Evolutionary conservation across 2,329 filamentous ascomycete species (phyloP), one percentile per base, ranked within the genome.

Genomic region (Trichoderma sp.): DNA sequence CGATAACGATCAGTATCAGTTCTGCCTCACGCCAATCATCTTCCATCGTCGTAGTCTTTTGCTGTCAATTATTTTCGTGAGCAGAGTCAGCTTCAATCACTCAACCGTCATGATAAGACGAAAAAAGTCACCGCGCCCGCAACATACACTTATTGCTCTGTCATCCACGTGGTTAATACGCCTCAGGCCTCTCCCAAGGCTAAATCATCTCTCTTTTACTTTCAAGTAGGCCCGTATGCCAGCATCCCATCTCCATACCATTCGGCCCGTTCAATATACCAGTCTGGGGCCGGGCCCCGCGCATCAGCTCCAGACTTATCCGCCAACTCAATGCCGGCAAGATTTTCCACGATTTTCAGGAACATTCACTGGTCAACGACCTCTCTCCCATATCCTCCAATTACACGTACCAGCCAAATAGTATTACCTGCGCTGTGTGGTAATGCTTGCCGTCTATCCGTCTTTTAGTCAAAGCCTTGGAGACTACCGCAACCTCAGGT

Each of bases 221-320:
- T 29, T 29, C 40, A 59, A 67, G 55, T 59, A 67, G 64, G 64
- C 64, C 64, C 64, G 64, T 49, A 67, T 67, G 55, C 55, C 37
- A 59, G 64, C 53, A 37, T 43, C 33, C 55, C 21, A 58, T 59
- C 64, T 16, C 64, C 64, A 67, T 67, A 52, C 27, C 47, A 67
- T 59, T 67, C 64, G 64, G 64, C 64, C 64, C 64, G 58, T 67
- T 67, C 64, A 35, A 67, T 59, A 67, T 67, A 59, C 19, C 19
- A 33, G 40, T 40, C 55, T 40, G 64, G 64, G 63, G 55, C 27
- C 55, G 13, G 40, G 64, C 55, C 64, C 64, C 64, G 55, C 55
- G 64, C 53, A 47, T 27, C 64, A 67, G 64, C 40, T 58, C 64
- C 64, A 40, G 49, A 37, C 55, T 19, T 59, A 7, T 59, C 31